These are phyloP conservation scores for Aegle marmelos DNA, from an alignment of 345 rosid genomes.

Conservation along the genomic window DNA sequence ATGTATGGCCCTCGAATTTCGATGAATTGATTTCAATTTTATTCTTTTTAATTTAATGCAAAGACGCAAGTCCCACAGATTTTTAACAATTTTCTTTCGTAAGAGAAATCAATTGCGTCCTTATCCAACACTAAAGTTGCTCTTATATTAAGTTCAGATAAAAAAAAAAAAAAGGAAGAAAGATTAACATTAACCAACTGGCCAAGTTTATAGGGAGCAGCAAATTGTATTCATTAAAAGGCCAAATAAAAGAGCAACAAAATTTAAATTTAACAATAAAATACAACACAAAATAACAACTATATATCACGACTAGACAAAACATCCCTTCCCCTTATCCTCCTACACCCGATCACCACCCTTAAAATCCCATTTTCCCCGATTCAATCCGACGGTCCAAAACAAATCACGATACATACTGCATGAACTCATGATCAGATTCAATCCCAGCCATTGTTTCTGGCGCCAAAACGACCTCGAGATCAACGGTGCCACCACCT, in stretches of 20 bases:
- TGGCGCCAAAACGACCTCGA: constrained; percentile 81
- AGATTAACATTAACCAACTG: too few relatives aligned
- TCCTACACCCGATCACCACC: not conserved
- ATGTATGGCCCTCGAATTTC: not conserved
- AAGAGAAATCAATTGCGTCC: not conserved
- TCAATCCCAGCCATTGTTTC: constrained; percentile 80
- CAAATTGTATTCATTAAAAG: too few relatives aligned
- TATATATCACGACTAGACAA: not conserved
- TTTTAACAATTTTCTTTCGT: not conserved
- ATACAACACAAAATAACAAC: not conserved
- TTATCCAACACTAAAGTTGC: not conserved
- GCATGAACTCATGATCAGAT: constrained; percentile 72
- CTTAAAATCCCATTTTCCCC: not conserved
- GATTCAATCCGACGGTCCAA: not conserved
- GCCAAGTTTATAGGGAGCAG: too few relatives aligned
- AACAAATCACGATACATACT: constrained; percentile 31
- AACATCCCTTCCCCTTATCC: not conserved
- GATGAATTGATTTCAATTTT: not conserved
- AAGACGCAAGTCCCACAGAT: not conserved
- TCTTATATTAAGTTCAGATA: too few relatives aligned
- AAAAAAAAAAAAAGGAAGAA: not conserved
- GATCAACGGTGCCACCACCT: constrained; percentile 74
- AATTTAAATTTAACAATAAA: not conserved
- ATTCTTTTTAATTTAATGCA: not conserved
- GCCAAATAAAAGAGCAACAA: not conserved